Percentiles rank a stretch among this genome's conserved stretches.
Conservation (phyloP, 768 basidiomycete genomes). For the Mycena pura region DNA sequence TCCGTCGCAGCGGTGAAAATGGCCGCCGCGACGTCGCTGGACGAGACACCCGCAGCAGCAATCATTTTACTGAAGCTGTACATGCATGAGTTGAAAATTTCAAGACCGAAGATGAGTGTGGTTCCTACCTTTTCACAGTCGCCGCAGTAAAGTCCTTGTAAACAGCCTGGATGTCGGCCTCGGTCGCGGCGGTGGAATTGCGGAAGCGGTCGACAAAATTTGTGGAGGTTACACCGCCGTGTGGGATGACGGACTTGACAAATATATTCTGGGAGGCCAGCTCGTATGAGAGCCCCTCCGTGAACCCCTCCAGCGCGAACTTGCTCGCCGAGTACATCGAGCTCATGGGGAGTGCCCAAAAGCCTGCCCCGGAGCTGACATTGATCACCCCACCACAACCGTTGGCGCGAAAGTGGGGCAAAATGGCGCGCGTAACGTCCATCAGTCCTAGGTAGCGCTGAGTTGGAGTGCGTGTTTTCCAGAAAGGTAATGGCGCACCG, state of each 20-base stretch:
- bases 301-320: slow-evolving; percentile 34
- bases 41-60: slow-evolving; percentile 15
- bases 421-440: slow-evolving; percentile 29
- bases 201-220: slow-evolving; percentile 21
- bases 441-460: too few species aligned
- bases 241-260: slow-evolving; percentile 29
- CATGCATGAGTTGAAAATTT: not conserved
- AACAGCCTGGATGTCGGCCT: slow-evolving; percentile 9
- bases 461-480: too few species aligned
- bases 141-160: slow-evolving; percentile 19
- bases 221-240: slow-evolving; percentile 27
- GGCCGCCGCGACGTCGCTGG: slow-evolving; percentile 28
- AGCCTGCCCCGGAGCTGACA: slow-evolving; percentile 29
- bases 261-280: slow-evolving; percentile 31
- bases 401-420: slow-evolving; percentile 31
- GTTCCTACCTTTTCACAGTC: slow-evolving; percentile 19
- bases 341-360: slow-evolving; percentile 25
- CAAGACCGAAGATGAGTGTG: too few species aligned
- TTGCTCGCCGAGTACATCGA: slow-evolving; percentile 32
- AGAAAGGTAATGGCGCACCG: slow-evolving; percentile 21
- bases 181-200: slow-evolving; percentile 8
- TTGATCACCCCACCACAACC: slow-evolving; percentile 28
- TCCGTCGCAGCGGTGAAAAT: slow-evolving; percentile 31
- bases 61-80: slow-evolving; percentile 27
- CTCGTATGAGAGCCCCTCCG: slow-evolving; percentile 30